Base-by-base conservation (phyloP, 345 rosid species). In the Dovyalis caffra region DNA sequence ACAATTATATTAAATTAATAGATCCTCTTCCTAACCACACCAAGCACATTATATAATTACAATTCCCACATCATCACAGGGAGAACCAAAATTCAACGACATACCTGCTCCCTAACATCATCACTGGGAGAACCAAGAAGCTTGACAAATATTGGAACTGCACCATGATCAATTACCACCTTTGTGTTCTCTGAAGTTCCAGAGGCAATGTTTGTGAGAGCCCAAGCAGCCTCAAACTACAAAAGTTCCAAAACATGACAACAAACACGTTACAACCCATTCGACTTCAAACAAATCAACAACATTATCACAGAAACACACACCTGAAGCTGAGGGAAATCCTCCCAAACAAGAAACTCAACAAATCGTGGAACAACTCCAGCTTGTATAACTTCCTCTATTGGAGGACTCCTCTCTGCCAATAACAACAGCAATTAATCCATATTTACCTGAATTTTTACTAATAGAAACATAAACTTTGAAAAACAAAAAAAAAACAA, bases 141-240 rank as follows among this genome's bases (percentile, higher is more conserved):
- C 74, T 75, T 75, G 25, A 79, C 82, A 58, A 79, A 75, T 56
- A 70, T 66, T n/a, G 78, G 82, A 70, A 79, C 49, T 14, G 82
- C 82, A 70, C 72, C 78, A 45, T 79, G 82, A 66, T 79, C 82
- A 70, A 79, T 79, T 21, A 79, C 78, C 51, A 75, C 82, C 67
- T 68, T 74, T 12, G 79, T 79, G 62, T 79, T 31, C 64, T 79
- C 82, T 32, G 82, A 79, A 31, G 82, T 79, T 29, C 82, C 79
- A 64, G 82, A 79, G 29, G 76, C 82, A 51, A 79, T 75, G 16
- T 79, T 79, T 16, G 79, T 79, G 16, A 79, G 72, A 11, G 82
- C 82, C 82, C 82, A 79, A 33, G 82, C 82, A 74, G 82, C 79
- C 66, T 79, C 82, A 66, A 79, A 79, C 82, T 79, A 61, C 5